Base-by-base conservation (phyloP, 768 basidiomycete genomes). In the Mycena vitilis region DNA sequence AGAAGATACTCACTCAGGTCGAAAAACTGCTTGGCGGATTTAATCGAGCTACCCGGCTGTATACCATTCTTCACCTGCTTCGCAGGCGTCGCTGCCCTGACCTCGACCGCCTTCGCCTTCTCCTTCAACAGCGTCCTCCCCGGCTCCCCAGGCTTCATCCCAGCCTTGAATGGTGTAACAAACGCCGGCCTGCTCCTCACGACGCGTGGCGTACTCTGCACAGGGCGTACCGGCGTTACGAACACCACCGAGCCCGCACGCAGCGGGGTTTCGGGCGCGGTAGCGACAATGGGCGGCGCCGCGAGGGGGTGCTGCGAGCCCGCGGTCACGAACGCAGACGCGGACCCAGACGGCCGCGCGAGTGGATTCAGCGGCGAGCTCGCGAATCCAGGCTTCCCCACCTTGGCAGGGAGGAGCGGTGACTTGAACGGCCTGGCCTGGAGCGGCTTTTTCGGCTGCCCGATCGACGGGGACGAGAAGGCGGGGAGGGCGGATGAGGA, bases 81-180 rank as follows among this genome's bases (percentile, higher is more conserved):
- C 20, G 68, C 59, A 25, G 71, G 68, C 30, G 68, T 69, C 47
- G 34, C 47, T 20, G 59, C 56, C 52, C 57, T 63, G 44, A 66
- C 53, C 52, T 34, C 60, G 44, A 54, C 44, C 23, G 66, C 42
- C 65, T 70, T 70, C 36, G 63, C 69, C 68, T 80, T 20, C 48
- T 74, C 72, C 58, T 75, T 67, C 45, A 81, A 77, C 57, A 71
- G 72, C 10, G 73, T 60, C 54, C 78, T 76, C 23, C 82, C 84
- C 53, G 79, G 76, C 69, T 84, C 81, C 44, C 80, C 81, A 53
- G 86, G 85, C 68, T 79, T 80, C 80, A 85, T 80, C 34, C 84
- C 86, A 7, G 77, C 60, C 73, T 91, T 92, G 75, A 92, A 91
- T 0, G 90, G 90, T 2, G 89, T 91, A 9, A 84, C 77, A 67